These are phyloP conservation scores for Panellus pusillus DNA, from an alignment of 768 basidiomycete genomes.

Conservation along the genomic window DNA sequence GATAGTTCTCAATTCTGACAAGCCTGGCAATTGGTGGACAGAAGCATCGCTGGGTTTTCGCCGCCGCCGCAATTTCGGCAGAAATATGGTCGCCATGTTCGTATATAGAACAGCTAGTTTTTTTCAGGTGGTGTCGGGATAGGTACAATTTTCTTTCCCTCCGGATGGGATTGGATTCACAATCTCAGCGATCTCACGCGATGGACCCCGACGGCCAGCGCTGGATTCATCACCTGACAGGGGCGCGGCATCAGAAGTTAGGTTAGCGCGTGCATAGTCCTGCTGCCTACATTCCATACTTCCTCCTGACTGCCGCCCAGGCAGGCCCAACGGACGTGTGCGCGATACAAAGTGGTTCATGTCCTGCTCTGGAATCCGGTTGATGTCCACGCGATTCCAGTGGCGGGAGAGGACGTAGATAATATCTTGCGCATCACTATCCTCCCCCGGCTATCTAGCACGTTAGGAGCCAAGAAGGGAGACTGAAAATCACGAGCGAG, in stretches of 20 bases:
- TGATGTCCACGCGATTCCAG: constrained; percentile 83
- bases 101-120: background rate
- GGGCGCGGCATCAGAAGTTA: constrained; percentile 5
- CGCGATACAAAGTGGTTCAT: constrained; percentile 74
- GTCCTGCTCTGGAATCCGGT: constrained; percentile 82
- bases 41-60: background rate
- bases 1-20: background rate
- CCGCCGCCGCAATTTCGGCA: constrained; percentile 7
- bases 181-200: background rate
- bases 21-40: background rate
- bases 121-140: constrained; percentile 4
- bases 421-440: constrained; percentile 79
- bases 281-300: constrained; percentile 55
- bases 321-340: constrained; percentile 64
- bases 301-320: constrained; percentile 74
- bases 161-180: background rate
- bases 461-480: constrained; percentile 11
- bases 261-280: background rate
- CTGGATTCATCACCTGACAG: constrained; percentile 14
- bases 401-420: constrained; percentile 66
- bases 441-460: constrained; percentile 57
- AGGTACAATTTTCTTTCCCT: constrained; percentile 8
- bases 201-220: constrained; percentile 10
- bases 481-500: constrained; percentile 5
- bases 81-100: background rate